These are phyloP conservation scores for Pleurotus tuoliensis DNA, from an alignment of 768 basidiomycete genomes.

Conservation along the genomic window DNA sequence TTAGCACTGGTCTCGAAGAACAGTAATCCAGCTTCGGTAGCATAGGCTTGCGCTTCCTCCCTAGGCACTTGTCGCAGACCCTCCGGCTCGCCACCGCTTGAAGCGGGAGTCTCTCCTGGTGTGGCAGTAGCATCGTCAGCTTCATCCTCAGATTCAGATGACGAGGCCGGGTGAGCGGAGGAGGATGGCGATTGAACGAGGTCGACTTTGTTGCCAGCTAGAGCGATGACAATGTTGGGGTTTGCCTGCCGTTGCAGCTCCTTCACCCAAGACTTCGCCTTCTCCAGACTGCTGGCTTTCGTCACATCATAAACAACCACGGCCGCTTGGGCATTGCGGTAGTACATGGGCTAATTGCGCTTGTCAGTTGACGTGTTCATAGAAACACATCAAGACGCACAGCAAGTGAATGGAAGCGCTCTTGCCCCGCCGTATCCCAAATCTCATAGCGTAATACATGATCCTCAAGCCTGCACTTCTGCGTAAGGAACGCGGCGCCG, in stretches of 20 bases:
- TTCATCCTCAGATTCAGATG: slow-evolving; percentile 80
- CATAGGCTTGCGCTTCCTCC: slow-evolving; percentile 96
- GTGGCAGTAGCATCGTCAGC: slow-evolving; percentile 91
- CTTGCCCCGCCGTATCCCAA: slow-evolving; percentile 95
- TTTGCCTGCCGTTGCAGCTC: slow-evolving; percentile 98
- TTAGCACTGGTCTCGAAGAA: slow-evolving; percentile 99
- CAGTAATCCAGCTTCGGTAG: slow-evolving; percentile 87
- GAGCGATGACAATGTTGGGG: slow-evolving; percentile 97
- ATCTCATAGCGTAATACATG: slow-evolving; percentile 92
- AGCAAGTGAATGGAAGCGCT: slow-evolving; percentile 96
- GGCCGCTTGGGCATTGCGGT: slow-evolving; percentile 96
- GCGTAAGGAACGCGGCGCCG: slow-evolving; percentile 92
- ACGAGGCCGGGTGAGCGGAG: slow-evolving; percentile 40
- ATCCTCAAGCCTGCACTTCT: slow-evolving; percentile 94
- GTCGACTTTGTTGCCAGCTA: slow-evolving; percentile 97
- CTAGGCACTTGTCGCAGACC: slow-evolving; percentile 84
- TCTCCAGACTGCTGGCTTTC: slow-evolving; percentile 92
- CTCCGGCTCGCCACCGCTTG: slow-evolving; percentile 55
- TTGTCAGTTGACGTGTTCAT: slow-evolving; percentile 12
- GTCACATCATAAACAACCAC: slow-evolving; percentile 99
- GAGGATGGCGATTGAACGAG: slow-evolving; percentile 68
- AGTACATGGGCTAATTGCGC: slow-evolving; percentile 85
- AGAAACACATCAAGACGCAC: slow-evolving; percentile 40
- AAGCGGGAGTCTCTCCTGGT: slow-evolving; percentile 64
- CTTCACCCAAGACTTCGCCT: slow-evolving; percentile 99